phyloP scores from a whole-genome alignment of 108 stramenopile species.

The Discostella stelligeroides region DNA sequence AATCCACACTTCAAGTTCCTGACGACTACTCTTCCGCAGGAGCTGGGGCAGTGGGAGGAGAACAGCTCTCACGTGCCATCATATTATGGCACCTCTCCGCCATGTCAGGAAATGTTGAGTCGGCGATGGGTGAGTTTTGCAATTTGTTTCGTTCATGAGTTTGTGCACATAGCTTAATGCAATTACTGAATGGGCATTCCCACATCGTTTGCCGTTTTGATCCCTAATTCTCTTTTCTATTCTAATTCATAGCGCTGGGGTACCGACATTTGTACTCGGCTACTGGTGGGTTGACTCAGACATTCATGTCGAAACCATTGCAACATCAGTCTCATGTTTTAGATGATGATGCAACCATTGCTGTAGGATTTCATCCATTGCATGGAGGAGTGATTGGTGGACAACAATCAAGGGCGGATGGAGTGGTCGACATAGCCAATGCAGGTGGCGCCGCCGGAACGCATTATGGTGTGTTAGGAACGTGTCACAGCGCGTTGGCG shows the following conservation, averaged over 20 bases:
- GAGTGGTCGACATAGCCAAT: background rate
- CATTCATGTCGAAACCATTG: background rate
- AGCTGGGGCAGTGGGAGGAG: constrained; percentile 12
- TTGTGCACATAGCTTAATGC: no score
- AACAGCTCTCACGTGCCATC: constrained; percentile 62
- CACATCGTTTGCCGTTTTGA: no score
- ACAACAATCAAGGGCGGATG: background rate
- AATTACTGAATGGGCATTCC: no score
- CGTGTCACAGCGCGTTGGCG: constrained; percentile 68
- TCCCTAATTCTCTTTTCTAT: no score
- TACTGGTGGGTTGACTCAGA: constrained; percentile 25
- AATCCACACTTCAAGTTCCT: constrained; percentile 47
- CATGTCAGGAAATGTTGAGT: constrained; percentile 77
- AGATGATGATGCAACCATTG: constrained; percentile 1
- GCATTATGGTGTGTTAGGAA: constrained; percentile 54
- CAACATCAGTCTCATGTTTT: background rate
- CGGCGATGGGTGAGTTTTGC: constrained; percentile 56
- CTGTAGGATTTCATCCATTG: constrained; percentile 16
- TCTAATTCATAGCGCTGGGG: constrained; percentile 35
- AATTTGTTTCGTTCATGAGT: constrained; percentile 52
- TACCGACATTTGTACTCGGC: constrained; percentile 48
- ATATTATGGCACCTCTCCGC: constrained; percentile 68
- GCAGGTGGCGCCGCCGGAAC: constrained; percentile 4
- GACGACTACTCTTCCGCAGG: constrained; percentile 49
- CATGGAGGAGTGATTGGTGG: constrained; percentile 18